Conservation (phyloP, 2,329 filamentous ascomycete species). For the Lasiodiplodia hormozganensis region DNA sequence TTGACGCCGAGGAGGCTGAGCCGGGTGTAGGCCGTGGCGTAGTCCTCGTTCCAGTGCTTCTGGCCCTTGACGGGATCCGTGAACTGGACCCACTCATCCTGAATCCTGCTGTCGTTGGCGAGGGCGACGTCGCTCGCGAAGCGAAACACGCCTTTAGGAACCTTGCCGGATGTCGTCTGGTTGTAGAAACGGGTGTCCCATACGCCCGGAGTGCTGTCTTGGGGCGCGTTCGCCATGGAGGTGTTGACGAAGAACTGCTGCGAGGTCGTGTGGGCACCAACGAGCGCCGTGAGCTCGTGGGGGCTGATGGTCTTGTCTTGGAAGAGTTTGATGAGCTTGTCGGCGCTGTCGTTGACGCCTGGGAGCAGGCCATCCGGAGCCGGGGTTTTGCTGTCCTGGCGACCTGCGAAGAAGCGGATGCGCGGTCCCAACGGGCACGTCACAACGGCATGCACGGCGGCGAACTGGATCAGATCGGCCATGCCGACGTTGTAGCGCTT, state of each 20-base stretch:
- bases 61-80: constrained; percentile 33
- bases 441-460: constrained; percentile 36
- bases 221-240: constrained; percentile 45
- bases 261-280: constrained; percentile 62
- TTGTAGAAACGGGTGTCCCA: constrained; percentile 62
- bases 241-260: constrained; percentile 56
- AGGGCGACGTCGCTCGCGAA: constrained; percentile 46
- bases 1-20: constrained; percentile 63
- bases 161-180: constrained; percentile 38
- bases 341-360: constrained; percentile 48
- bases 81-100: constrained; percentile 43
- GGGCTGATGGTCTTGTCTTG: constrained; percentile 58
- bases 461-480: constrained; percentile 63
- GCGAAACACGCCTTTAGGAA: constrained; percentile 44
- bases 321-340: constrained; percentile 57
- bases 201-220: constrained; percentile 57
- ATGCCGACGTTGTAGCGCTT: constrained; percentile 54
- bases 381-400: constrained; percentile 52
- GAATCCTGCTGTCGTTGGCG: constrained; percentile 43
- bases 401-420: constrained; percentile 59
- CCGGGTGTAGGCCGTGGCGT: constrained; percentile 61
- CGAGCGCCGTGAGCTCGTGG: constrained; percentile 59
- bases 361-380: constrained; percentile 57
- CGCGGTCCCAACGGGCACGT: constrained; percentile 61
- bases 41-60: constrained; percentile 53